These are phyloP conservation scores for Dactylella cylindrospora DNA, from an alignment of 2,329 filamentous ascomycete species.

Conservation along the genomic window DNA sequence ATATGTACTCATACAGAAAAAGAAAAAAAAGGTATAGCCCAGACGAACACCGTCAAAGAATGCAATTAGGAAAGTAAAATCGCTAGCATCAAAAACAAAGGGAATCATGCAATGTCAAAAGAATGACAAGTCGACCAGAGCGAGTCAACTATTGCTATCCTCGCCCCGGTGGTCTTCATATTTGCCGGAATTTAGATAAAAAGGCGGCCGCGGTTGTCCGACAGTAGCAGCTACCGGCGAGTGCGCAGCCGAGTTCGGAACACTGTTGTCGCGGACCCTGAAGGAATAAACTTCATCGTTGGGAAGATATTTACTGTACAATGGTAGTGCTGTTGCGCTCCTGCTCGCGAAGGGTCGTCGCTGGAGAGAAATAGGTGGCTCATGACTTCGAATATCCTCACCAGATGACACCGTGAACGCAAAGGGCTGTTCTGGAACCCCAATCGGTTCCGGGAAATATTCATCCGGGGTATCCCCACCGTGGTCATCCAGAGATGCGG, in stretches of 20 bases:
- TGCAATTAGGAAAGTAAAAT: too few relatives aligned
- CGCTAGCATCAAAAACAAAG: not conserved
- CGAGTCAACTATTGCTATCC: conserved; percentile 27
- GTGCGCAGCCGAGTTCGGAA: not conserved
- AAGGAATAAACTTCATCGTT: conserved; percentile 22
- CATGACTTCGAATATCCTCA: not conserved
- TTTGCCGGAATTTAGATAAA: not conserved
- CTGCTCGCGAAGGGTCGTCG: conserved; percentile 19
- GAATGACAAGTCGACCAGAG: conserved; percentile 18
- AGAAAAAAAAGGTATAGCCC: too few relatives aligned
- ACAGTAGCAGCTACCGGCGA: not conserved
- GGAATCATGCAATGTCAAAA: not conserved
- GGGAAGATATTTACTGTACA: conserved; percentile 24
- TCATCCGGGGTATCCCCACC: not conserved
- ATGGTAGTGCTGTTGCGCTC: conserved; percentile 24
- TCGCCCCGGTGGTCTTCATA: not conserved
- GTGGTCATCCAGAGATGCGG: conserved; percentile 23
- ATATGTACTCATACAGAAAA: too few relatives aligned
- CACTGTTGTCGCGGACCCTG: conserved; percentile 7
- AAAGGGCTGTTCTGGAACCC: not conserved
- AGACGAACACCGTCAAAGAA: too few relatives aligned
- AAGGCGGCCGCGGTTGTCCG: not conserved
- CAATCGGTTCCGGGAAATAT: conserved; percentile 7
- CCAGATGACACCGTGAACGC: not conserved
- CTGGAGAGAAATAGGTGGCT: conserved; percentile 23